These are phyloP conservation scores for Asclepias syriaca DNA, from an alignment of 257 asterid genomes.

Conservation along the genomic window DNA sequence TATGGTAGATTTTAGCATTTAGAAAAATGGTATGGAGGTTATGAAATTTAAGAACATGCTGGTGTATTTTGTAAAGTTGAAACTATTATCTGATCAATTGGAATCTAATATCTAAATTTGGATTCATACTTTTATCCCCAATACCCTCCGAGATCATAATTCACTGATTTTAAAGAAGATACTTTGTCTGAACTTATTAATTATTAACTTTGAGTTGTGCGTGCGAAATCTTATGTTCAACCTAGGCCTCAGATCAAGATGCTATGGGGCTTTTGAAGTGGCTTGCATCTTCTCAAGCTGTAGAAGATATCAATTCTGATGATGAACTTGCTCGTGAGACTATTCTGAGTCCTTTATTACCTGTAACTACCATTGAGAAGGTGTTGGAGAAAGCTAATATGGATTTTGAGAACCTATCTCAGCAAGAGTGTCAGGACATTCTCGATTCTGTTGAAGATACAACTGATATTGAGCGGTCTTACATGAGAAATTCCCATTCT, in stretches of 20 bases:
- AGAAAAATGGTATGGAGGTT: neutral
- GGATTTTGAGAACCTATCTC: conserved; percentile 83
- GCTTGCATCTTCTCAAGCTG: conserved; percentile 98
- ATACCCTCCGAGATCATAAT: neutral
- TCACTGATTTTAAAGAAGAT: neutral
- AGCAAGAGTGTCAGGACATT: conserved; percentile 96
- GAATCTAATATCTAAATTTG: conserved; percentile 6
- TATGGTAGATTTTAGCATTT: neutral
- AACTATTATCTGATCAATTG: neutral
- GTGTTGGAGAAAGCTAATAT: conserved; percentile 77
- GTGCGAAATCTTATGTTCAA: conserved; percentile 1
- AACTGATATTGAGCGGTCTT: conserved; percentile 38
- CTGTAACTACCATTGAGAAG: conserved; percentile 52
- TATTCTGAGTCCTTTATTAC: conserved; percentile 75
- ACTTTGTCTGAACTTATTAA: neutral
- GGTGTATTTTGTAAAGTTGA: neutral
- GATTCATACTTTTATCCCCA: neutral
- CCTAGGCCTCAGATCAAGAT: conserved; percentile 67
- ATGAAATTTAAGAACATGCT: neutral
- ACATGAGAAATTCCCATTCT: conserved; percentile 27
- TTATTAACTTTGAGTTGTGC: neutral
- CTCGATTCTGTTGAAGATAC: conserved; percentile 72
- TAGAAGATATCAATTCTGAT: conserved; percentile 91
- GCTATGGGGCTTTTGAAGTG: conserved; percentile 82
- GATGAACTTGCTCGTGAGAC: conserved; percentile 81